Conservation (phyloP, 2,329 filamentous ascomycete species). For the Lanzia echinophila region DNA sequence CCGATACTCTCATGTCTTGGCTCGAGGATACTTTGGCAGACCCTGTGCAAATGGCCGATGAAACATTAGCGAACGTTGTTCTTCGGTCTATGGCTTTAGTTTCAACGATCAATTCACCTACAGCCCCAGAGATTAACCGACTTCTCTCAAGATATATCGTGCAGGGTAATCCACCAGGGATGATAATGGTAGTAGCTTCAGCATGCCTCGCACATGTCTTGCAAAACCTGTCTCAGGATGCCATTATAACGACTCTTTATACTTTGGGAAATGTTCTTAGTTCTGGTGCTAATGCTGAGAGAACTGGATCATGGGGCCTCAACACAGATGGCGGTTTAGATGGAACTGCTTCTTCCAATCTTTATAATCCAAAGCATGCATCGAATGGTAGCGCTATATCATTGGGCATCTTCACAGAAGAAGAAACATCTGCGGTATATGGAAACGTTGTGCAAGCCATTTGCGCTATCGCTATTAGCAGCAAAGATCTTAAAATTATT, state of each 20-base stretch:
- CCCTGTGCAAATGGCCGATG: constrained; percentile 73
- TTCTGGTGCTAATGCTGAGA: constrained; percentile 51
- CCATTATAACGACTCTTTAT: constrained; percentile 90
- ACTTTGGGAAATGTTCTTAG: constrained; percentile 94
- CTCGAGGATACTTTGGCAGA: constrained; percentile 77
- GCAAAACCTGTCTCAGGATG: constrained; percentile 79
- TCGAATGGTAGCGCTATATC: constrained; percentile 74
- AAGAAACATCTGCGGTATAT: constrained; percentile 71
- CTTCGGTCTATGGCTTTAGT: constrained; percentile 78
- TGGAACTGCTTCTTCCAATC: constrained; percentile 37
- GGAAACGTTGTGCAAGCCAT: constrained; percentile 92
- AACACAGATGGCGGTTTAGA: constrained; percentile 49
- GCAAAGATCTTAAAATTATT: constrained; percentile 84
- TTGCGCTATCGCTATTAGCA: constrained; percentile 76
- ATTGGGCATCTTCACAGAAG: constrained; percentile 64
- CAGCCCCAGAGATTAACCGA: constrained; percentile 69
- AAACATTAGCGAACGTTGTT: constrained; percentile 67
- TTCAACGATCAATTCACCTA: constrained; percentile 65
- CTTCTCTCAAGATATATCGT: constrained; percentile 83
- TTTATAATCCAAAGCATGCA: constrained; percentile 46
- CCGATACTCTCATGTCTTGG: constrained; percentile 75
- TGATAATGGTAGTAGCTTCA: constrained; percentile 71
- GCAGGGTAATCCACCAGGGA: constrained; percentile 64
- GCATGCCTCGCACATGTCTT: constrained; percentile 77
- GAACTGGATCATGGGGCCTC: constrained; percentile 30